Percentiles rank a stretch among this genome's conserved stretches.
phyloP scores from a whole-genome alignment of 2,329 filamentous ascomycete genomes.

The Setomelanomma holmii region DNA sequence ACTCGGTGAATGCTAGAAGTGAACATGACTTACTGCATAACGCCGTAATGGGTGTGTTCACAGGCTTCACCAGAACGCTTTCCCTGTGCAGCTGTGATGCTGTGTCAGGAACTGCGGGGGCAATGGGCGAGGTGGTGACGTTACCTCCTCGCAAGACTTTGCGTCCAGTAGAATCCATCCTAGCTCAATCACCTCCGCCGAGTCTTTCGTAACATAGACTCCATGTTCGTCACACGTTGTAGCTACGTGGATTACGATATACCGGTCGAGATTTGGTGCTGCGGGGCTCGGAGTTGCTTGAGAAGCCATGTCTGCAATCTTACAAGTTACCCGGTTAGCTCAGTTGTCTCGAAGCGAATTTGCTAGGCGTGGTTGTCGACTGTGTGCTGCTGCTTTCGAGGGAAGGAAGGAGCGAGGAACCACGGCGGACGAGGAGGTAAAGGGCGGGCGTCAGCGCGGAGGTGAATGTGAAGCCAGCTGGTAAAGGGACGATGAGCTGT shows the following conservation, averaged over 20 bases:
- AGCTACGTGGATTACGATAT: constrained; percentile 97
- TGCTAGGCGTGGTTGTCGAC: constrained; percentile 14
- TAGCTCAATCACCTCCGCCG: constrained; percentile 97
- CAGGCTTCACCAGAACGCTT: constrained; percentile 94
- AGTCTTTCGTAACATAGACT: constrained; percentile 99
- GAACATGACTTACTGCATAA: constrained; percentile 82
- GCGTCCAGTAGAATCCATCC: constrained; percentile 96
- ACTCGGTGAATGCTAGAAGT: constrained; percentile 6
- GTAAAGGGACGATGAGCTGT: constrained; percentile 23
- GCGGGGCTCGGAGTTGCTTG: constrained; percentile 40
- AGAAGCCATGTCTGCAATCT: constrained; percentile 32
- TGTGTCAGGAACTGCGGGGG: constrained; percentile 34
- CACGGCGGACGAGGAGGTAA: constrained; percentile 15
- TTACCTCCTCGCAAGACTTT: constrained; percentile 88
- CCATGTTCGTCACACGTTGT: constrained; percentile 99
- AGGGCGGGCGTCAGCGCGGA: constrained; percentile 35
- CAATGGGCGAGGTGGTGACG: constrained; percentile 13
- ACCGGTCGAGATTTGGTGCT: constrained; percentile 76
- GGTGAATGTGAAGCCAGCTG: constrained; percentile 25
- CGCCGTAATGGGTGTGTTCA: constrained; percentile 98
- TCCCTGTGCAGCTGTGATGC: constrained; percentile 82
- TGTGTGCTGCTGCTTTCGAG: constrained; percentile 10
- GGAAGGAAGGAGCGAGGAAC: constrained; percentile 15
- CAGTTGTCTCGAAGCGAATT: constrained; percentile 12
- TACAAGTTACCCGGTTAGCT: constrained; percentile 4